These are phyloP conservation scores for Trichoderma breve DNA, from an alignment of 2,329 filamentous ascomycete genomes.

Conservation along the genomic window DNA sequence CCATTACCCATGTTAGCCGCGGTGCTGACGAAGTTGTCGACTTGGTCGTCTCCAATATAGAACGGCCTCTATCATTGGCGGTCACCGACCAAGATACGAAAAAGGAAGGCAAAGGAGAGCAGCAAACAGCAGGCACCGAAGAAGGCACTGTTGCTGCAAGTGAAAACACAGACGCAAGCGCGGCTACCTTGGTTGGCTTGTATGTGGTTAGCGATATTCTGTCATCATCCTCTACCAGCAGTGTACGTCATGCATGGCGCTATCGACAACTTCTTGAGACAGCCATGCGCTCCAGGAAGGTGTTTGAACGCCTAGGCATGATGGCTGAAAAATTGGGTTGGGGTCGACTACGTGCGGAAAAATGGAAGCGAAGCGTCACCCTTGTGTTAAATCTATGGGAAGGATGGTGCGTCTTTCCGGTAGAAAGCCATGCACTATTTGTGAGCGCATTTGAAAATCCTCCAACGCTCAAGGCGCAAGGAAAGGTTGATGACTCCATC, in stretches of 20 bases:
- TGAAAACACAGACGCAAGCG: slow-evolving; percentile 60
- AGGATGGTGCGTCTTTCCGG: slow-evolving; percentile 70
- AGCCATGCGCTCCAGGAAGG: slow-evolving; percentile 63
- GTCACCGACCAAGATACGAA: slow-evolving; percentile 62
- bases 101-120: slow-evolving; percentile 36
- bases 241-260: slow-evolving; percentile 80
- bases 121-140: slow-evolving; percentile 30
- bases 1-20: slow-evolving; percentile 78
- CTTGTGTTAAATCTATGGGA: slow-evolving; percentile 70
- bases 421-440: slow-evolving; percentile 70
- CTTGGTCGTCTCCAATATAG: slow-evolving; percentile 78
- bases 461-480: slow-evolving; percentile 42
- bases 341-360: slow-evolving; percentile 79
- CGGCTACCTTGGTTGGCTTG: slow-evolving; percentile 73
- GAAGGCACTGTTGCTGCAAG: slow-evolving; percentile 36
- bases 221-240: slow-evolving; percentile 71
- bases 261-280: slow-evolving; percentile 78
- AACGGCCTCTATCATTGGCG: slow-evolving; percentile 71
- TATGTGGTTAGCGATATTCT: slow-evolving; percentile 78
- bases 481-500: slow-evolving; percentile 26
- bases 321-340: slow-evolving; percentile 71
- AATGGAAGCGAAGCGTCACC: slow-evolving; percentile 76
- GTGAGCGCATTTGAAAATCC: slow-evolving; percentile 69
- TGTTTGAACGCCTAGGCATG: slow-evolving; percentile 73
- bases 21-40: slow-evolving; percentile 92